Evolutionary conservation across 2,329 filamentous ascomycete genomes (phyloP).

Genomic region (Aspergillus niger): DNA sequence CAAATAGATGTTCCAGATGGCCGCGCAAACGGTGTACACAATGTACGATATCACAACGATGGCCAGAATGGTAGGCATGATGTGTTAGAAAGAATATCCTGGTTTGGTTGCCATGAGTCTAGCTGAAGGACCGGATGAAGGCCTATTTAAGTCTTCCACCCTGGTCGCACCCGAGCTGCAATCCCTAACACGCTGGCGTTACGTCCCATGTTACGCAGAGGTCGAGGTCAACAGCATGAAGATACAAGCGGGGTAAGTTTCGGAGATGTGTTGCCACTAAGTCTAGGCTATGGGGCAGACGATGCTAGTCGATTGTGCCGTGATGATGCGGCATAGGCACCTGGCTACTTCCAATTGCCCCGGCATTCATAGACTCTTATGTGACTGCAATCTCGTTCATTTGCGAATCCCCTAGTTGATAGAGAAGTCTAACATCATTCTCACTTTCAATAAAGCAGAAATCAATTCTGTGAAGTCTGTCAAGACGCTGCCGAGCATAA

Average conservation of each 20-base stretch:
- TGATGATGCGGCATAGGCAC: no score
- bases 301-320: no score
- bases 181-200: background rate
- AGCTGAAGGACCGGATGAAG: background rate
- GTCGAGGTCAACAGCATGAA: background rate
- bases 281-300: no score
- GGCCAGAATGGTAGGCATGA: background rate
- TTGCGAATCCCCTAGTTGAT: no score
- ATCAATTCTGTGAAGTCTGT: no score
- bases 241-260: background rate
- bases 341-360: no score
- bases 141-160: background rate
- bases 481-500: no score
- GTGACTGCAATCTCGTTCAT: no score
- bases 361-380: no score
- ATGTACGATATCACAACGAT: background rate
- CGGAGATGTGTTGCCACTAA: background rate
- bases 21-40: background rate
- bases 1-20: conserved; percentile 22
- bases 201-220: background rate
- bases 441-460: no score
- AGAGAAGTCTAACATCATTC: no score
- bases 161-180: background rate
- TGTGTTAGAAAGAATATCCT: background rate
- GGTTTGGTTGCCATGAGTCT: background rate